Base-by-base conservation (phyloP, 768 basidiomycete genomes). In the Strobilomyces confusus region DNA sequence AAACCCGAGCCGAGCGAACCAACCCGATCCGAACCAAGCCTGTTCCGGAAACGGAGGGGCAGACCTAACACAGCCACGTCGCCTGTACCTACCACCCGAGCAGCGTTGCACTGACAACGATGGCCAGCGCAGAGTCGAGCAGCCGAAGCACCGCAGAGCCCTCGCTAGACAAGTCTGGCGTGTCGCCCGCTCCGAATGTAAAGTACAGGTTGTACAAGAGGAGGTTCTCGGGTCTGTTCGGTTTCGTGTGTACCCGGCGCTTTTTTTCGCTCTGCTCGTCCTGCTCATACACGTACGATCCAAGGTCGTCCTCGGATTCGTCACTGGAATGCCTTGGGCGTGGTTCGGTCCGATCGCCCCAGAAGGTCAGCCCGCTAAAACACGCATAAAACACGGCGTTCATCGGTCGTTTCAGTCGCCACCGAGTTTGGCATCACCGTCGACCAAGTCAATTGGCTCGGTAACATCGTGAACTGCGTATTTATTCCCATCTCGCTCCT, bases 311-410 rank as follows among this genome's bases (percentile, higher is more conserved):
- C 69, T 92, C 30, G 86, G 83, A 49, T 65, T 85, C 37, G 76
- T 83, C 12, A 73, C 77, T 2, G 88, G 80, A 7, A 81, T 88
- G 84, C 71, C 78, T 8, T 83, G 82, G 80, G 78, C 86, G 4
- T 93, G 89, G 89, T 93, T 92, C 61, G 89, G 90, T 4, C 87
- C 91, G 4, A 92, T 94, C 49, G 74, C 90, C 0, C 83, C 82
- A 38, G 66, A 83, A 60, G 75, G 89, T 90, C 29, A 44, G 75
- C 55, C 29, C 15, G 9, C 20, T n/a, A 1, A 1, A 29, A 25
- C 2, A 3, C 8, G 11, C 51, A 4, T 15, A 19, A 12, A 26
- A n/a, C 17, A 11, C 6, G 3, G 14, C 19, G 32, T 6, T 30
- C 44, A 45, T 20, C 4, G 11, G 2, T 14, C 11, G 30, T 38